Base-by-base conservation (phyloP, 805 yeast genomes). In the Torulaspora gathmanii region DNA sequence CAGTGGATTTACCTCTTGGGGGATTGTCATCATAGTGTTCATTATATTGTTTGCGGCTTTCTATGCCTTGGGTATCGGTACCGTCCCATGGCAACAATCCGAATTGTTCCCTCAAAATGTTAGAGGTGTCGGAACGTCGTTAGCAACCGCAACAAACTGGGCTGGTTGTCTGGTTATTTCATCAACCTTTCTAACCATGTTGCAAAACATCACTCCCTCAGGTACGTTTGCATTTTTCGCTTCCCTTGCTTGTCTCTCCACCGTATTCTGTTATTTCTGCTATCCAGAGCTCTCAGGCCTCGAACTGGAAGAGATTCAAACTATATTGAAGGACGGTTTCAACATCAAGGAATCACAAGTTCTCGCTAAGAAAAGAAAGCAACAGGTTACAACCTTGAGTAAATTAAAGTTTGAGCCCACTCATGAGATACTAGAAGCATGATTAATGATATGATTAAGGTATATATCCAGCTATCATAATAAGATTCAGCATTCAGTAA, bases 21-120 rank as follows among this genome's bases (percentile, higher is more conserved):
- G 96, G 16, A 78, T 86, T 50, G 81, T 90, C 12, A 80, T 91
- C 44, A 83, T 93, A 51, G 74, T 89, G 30, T 82, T 88, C 42
- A 89, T 90, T 86, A 87, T 91, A 52, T 64, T 80, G 33, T 93
- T 73, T 61, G 96, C 90, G 37, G 96, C 95, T 2, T 80, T 83
- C 43, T 91, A 90, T 64, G 96, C 97, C 39, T 72, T 87, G 54
- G 98, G 98, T 55, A 86, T 90, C 55, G 99, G 99, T 69, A 90
- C 91, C 65, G 93, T 88, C 44, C 97, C 98, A 45, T 91, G 99
- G 99, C 96, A 91, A 63, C 97, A 93, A 63, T 84, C 91, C 46
- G 99, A 91, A 68, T 71, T 91, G 60, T 89, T 93, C 70, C 93
- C 97, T 28, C 95, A 90, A 73, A 78, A 81, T 50, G 96, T 91